Evolutionary conservation across 2,329 filamentous ascomycete species (phyloP), one percentile per base, ranked within the genome.

Genomic region (Hirsutella rhossiliensis): DNA sequence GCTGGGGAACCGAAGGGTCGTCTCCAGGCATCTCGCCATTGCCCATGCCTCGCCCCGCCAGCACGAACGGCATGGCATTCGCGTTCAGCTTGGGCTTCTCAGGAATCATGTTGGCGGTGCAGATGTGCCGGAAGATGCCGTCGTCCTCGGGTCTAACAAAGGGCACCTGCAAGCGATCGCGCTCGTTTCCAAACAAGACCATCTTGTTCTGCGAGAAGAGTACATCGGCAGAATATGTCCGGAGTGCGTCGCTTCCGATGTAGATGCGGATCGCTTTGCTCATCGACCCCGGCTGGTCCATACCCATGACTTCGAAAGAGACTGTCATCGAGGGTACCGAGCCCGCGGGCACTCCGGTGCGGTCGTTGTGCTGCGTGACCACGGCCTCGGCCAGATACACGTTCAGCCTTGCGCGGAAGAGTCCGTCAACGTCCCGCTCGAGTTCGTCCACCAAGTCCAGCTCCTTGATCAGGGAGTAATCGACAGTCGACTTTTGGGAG

Each of bases 91-190:
- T 78, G 9, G 72, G 71, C 56, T 69, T 78, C 48, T 73, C 75
- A 0, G 73, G 69, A 9, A 66, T 48, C n/a, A 72, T 49, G 46
- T 72, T 75, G 37, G 72, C 71, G 2, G 84, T 88, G 54, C 70
- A 78, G 41, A 97, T 72, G 52, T 81, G 76, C 54, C 84, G 92
- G 67, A 94, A 97, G 1, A 79, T 66, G 4, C 69, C 72, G 45
- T 95, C 87, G 54, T 94, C 83, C 61, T 97, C 92, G 0, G 92
- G 92, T 27, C 92, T 80, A 36, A 95, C 88, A 52, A 98, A 84
- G 2, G 92, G 92, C 30, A 98, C 82, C 15, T 86, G 88, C 12
- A 97, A 70, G 56, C 90, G 92, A 59, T 85, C 87, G 39, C 84
- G 77, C 46, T 94, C 87, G 56, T 87, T 84, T 53, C 94, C 87